Conservation (phyloP, 2,329 filamentous ascomycete genomes). For the Botryotinia calthae region DNA sequence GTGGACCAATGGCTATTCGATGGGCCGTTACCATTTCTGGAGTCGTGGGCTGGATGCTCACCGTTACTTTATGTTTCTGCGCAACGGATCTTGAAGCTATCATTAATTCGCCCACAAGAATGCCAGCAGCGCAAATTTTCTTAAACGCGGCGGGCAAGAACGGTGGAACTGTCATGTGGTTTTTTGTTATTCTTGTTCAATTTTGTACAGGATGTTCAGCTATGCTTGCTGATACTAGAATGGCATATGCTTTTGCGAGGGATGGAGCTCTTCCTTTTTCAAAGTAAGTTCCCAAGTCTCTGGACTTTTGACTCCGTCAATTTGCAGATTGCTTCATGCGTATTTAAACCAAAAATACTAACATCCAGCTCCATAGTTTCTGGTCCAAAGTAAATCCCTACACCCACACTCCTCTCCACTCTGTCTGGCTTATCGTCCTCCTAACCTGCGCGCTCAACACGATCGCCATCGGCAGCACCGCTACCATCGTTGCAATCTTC, state of each 20-base stretch:
- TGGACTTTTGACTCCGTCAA: background rate
- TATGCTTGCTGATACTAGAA: conserved; percentile 61
- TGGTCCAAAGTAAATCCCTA: conserved; percentile 51
- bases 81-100: conserved; percentile 56
- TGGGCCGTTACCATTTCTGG: conserved; percentile 59
- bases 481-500: conserved; percentile 53
- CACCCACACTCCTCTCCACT: conserved; percentile 59
- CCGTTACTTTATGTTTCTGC: conserved; percentile 62
- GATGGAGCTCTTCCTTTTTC: conserved; percentile 62
- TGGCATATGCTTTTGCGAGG: conserved; percentile 60
- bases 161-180: conserved; percentile 60
- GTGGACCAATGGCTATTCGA: conserved; percentile 58
- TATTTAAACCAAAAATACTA: background rate
- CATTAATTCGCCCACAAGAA: conserved; percentile 55
- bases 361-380: conserved; percentile 40
- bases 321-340: background rate
- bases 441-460: conserved; percentile 53
- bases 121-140: conserved; percentile 59
- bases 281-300: conserved; percentile 39
- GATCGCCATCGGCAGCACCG: conserved; percentile 50
- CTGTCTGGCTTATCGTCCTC: conserved; percentile 61
- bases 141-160: conserved; percentile 56
- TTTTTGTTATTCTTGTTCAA: conserved; percentile 60
- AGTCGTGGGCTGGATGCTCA: conserved; percentile 59
- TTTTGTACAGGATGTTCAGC: conserved; percentile 62